Base-by-base conservation (phyloP, 331 rosid genomes). In the Stylosanthes scabra region DNA sequence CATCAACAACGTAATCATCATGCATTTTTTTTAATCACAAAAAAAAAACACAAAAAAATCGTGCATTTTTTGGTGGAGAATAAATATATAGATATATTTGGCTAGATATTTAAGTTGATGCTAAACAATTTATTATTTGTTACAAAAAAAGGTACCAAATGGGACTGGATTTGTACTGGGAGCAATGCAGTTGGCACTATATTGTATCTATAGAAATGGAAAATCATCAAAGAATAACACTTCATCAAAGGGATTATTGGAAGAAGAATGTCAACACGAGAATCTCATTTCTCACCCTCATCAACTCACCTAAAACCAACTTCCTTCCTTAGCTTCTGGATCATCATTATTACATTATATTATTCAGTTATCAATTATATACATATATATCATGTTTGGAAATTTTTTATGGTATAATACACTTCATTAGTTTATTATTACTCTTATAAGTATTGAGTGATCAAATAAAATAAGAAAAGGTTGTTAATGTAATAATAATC, bases 131-230 rank as follows among this genome's bases (percentile, higher is more conserved):
- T 49, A 12, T 9, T 58, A 2, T 41, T 8, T 41, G 0, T 63
- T 28, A 27, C 11, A 11, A 69, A n/a, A 0, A 82, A 67, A 86
- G 91, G 64, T 87, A 45, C 95, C 95, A 85, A 87, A 89, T 9
- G 90, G 91, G 15, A 52, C 54, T 50, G 95, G 91, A 59, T 86
- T 86, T 79, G 5, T 85, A 12, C 84, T 79, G 52, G 95, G 91
- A 69, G 59, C 59, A 0, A 51, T 76, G 37, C 91, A 89, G 66
- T 78, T 83, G 41, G 78, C 66, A 68, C 75, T 85, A 37, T 81
- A 85, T 65, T 85, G 49, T 4, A 63, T 86, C 5, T 86, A 86
- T 71, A 81, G 88, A 87, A 77, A 83, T 77, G 84, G 87, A 2
- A 84, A 75, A 78, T 13, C 82, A 78, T 13, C 82, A 31, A 63